Conservation (phyloP, 257 asterid species). For the Misopates orontium region DNA sequence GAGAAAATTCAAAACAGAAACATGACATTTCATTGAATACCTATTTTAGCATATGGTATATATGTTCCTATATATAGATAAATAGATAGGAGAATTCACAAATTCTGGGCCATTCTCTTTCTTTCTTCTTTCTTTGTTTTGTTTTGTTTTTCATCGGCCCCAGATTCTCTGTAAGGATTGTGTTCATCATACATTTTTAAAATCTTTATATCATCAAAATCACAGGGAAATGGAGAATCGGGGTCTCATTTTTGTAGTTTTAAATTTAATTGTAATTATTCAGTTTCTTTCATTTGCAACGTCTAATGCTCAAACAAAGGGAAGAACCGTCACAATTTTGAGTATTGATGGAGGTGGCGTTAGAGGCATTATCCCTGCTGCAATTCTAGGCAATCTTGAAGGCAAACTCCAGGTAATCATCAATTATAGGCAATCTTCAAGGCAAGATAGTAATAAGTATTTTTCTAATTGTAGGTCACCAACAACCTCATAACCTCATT, state of each 20-base stretch:
- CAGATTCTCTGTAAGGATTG: no score
- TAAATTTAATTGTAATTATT: not conserved
- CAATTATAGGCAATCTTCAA: conserved; percentile 5
- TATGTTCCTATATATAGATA: no score
- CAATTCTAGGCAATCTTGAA: conserved; percentile 16
- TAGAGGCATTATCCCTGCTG: conserved; percentile 27
- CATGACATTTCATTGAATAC: no score
- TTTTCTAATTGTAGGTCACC: no score
- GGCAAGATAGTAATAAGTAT: not conserved
- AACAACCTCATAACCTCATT: not conserved
- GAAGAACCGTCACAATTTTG: conserved; percentile 19
- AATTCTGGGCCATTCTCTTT: no score
- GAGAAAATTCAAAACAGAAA: no score
- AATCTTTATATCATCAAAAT: no score
- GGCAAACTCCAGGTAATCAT: conserved; percentile 17
- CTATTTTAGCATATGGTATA: no score
- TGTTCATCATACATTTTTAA: no score
- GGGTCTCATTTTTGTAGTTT: not conserved
- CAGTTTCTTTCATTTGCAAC: conserved; percentile 4
- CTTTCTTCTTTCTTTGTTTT: no score
- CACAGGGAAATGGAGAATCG: conserved; percentile 16
- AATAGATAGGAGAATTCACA: no score
- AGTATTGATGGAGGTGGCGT: conserved; percentile 31
- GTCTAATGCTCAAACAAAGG: conserved; percentile 12
- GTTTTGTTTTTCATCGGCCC: no score